Evolutionary conservation across 148 eudicot species (phyloP).

Genomic region (Silene latifolia): DNA sequence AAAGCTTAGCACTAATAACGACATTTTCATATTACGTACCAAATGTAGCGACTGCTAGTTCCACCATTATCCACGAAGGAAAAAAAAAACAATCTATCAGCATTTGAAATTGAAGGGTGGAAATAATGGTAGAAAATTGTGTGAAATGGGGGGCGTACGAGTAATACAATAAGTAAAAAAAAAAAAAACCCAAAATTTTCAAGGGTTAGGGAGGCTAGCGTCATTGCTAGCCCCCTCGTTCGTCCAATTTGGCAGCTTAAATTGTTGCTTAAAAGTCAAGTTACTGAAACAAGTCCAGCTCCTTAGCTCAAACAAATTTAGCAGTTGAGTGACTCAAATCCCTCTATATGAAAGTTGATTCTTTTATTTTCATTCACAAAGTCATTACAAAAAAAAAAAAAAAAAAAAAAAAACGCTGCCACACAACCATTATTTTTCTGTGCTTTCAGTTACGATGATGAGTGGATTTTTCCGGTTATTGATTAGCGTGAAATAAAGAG

Average conservation of each 20-base stretch:
- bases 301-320: neutral
- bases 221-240: no score
- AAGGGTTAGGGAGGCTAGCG: no score
- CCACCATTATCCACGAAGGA: no score
- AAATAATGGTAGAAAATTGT: no score
- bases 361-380: neutral
- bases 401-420: constrained; percentile 2
- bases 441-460: constrained; percentile 13
- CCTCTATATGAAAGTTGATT: constrained; percentile 3
- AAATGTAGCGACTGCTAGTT: no score
- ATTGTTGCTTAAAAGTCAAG: neutral
- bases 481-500: neutral
- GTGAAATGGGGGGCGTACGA: no score
- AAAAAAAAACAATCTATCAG: no score
- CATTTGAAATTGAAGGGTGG: no score
- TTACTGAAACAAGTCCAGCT: neutral
- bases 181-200: no score
- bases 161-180: no score
- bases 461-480: constrained; percentile 12
- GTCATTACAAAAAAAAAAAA: no score
- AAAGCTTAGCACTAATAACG: neutral
- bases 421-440: neutral
- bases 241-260: neutral
- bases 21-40: no score
- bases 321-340: constrained; percentile 25